A percentile compares a stretch with the other conserved stretches of the same genome.
These are phyloP conservation scores for Wickerhamomyces queroliae DNA, from an alignment of 805 yeast species.

Conservation along the genomic window DNA sequence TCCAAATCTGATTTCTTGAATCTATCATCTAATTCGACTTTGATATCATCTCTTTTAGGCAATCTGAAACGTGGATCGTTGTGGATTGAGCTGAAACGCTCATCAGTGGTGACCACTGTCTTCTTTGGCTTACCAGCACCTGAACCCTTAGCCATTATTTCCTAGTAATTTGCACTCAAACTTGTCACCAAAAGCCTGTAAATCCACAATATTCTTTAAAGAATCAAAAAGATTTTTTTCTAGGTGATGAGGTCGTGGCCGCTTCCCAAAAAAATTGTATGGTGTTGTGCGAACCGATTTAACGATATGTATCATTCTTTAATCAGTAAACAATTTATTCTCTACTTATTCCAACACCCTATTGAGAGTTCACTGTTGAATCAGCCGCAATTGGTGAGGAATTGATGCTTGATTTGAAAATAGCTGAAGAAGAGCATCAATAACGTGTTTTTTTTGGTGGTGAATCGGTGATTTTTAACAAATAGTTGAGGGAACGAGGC, in stretches of 20 bases:
- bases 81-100: constrained; percentile 73
- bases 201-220: too few relatives aligned
- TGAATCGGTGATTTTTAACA: not conserved
- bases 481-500: not conserved
- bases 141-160: constrained; percentile 1
- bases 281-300: not conserved
- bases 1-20: constrained; percentile 60
- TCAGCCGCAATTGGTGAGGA: not conserved
- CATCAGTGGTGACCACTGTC: constrained; percentile 44
- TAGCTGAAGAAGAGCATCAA: too few relatives aligned
- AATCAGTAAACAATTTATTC: not conserved
- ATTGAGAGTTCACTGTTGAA: not conserved
- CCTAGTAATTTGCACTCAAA: not conserved
- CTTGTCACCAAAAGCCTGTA: not conserved
- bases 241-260: constrained; percentile 1
- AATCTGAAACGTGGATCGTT: constrained; percentile 84
- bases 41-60: constrained; percentile 63
- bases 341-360: not conserved
- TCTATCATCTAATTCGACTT: constrained; percentile 79
- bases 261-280: not conserved
- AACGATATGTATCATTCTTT: too few relatives aligned
- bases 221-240: constrained; percentile 1
- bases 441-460: too few relatives aligned
- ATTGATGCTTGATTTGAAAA: too few relatives aligned
- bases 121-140: constrained; percentile 3